Percentiles rank a stretch among this genome's conserved stretches.
These are phyloP conservation scores for Antitrichia curtipendula DNA, from an alignment of 225 moss, liverwort and hornwort species.

Conservation along the genomic window DNA sequence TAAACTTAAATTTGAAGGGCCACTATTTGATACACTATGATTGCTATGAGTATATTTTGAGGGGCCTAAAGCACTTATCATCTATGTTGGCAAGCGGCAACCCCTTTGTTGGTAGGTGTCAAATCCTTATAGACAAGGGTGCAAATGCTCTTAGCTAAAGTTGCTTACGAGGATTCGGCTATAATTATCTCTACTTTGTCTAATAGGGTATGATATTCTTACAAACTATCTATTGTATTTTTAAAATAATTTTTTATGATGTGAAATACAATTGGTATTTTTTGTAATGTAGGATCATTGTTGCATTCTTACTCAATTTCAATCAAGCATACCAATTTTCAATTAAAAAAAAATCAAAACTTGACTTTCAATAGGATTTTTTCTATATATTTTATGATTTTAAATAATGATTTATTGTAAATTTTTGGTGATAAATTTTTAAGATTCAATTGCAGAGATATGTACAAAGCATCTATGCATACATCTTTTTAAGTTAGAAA, in stretches of 20 bases:
- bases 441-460: not conserved
- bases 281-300: not conserved
- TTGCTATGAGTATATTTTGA: not conserved
- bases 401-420: not conserved
- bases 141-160: not conserved
- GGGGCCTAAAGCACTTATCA: not conserved
- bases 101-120: too few species aligned
- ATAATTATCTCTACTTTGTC: not conserved
- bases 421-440: not conserved
- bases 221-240: not conserved
- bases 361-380: too few species aligned
- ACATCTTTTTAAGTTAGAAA: not conserved
- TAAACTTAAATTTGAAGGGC: not conserved
- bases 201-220: rapidly evolving
- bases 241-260: not conserved
- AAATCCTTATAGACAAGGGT: not conserved
- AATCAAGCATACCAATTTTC: not conserved
- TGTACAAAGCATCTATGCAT: not conserved
- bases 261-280: not conserved
- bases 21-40: not conserved
- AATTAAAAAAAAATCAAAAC: not conserved
- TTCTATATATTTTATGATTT: not conserved
- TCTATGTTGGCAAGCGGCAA: not conserved
- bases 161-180: rapidly evolving
- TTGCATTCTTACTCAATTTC: not conserved